phyloP scores from a whole-genome alignment of 441 rosid genomes.

The Pelargonium exstipulatum region DNA sequence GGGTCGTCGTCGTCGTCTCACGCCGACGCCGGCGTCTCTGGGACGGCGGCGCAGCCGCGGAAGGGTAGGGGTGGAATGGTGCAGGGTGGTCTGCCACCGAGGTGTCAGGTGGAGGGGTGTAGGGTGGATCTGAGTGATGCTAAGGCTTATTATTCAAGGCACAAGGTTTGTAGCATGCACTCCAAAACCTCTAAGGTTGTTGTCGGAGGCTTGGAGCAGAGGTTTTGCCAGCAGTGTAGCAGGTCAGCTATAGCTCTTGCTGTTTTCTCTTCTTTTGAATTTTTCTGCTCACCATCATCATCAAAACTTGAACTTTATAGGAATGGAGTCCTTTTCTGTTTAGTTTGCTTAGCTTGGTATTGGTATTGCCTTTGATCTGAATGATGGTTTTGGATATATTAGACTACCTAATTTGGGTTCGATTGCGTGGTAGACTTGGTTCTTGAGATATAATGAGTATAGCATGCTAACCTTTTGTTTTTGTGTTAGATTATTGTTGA shows the following conservation, averaged over 20 bases:
- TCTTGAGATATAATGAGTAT: too few species aligned
- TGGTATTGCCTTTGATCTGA: too few species aligned
- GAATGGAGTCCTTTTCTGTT: too few species aligned
- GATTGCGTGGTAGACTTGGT: too few species aligned
- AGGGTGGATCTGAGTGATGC: slow-evolving; percentile 84
- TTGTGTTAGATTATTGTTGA: too few species aligned
- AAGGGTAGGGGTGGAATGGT: background rate
- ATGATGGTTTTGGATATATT: too few species aligned
- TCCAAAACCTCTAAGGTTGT: slow-evolving; percentile 75
- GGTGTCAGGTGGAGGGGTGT: slow-evolving; percentile 68
- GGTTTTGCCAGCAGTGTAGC: slow-evolving; percentile 99
- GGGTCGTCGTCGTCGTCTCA: slow-evolving; percentile 2
- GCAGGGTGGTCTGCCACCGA: background rate
- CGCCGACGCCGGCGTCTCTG: too few species aligned
- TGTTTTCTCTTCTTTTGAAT: background rate
- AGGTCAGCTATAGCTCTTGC: slow-evolving; percentile 38
- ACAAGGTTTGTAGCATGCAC: slow-evolving; percentile 80
- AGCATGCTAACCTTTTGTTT: too few species aligned
- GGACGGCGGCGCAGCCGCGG: background rate
- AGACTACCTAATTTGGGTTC: too few species aligned
- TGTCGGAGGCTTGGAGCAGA: slow-evolving; percentile 77
- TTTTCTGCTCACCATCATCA: too few species aligned
- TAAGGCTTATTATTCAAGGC: slow-evolving; percentile 84
- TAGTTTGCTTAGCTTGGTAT: too few species aligned
- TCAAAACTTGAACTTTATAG: too few species aligned